Evolutionary conservation across 2,329 filamentous ascomycete species (phyloP).

Genomic region (Cladosporium colombiae): DNA sequence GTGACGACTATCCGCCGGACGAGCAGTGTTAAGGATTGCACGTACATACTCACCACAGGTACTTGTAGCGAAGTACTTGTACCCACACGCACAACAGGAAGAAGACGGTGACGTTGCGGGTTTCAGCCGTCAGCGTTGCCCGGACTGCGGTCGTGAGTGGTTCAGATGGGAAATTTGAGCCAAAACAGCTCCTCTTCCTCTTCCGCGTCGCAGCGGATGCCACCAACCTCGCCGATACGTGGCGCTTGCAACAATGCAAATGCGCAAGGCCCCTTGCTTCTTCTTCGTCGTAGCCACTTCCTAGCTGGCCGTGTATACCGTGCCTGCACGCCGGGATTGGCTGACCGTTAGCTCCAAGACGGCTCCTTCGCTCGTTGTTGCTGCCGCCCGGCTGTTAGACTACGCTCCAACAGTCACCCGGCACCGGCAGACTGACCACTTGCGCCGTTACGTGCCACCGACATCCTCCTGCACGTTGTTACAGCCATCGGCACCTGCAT

Average conservation of each 20-base stretch:
- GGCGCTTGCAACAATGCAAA: conserved; percentile 14
- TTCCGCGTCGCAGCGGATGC: neutral
- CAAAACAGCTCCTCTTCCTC: neutral
- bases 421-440: conserved; percentile 18
- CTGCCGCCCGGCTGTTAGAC: conserved; percentile 16
- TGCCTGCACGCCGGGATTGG: conserved; percentile 10
- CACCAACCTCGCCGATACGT: conserved; percentile 1
- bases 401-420: conserved; percentile 10
- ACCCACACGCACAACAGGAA: neutral
- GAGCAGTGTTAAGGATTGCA: neutral
- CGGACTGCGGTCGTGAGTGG: conserved; percentile 11
- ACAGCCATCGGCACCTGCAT: conserved; percentile 16
- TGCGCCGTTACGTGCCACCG: neutral
- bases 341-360: conserved; percentile 1
- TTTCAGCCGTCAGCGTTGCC: conserved; percentile 14
- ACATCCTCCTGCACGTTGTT: conserved; percentile 5
- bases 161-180: conserved; percentile 12
- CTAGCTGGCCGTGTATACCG: neutral
- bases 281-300: conserved; percentile 2
- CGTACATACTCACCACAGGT: neutral
- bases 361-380: conserved; percentile 10
- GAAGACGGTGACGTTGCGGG: conserved; percentile 13
- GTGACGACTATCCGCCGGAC: conserved; percentile 8
- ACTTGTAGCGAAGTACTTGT: conserved; percentile 17
- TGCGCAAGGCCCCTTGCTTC: conserved; percentile 17